Base-by-base conservation (phyloP, 2,329 filamentous ascomycete genomes). In the Sporothrix globosa region DNA sequence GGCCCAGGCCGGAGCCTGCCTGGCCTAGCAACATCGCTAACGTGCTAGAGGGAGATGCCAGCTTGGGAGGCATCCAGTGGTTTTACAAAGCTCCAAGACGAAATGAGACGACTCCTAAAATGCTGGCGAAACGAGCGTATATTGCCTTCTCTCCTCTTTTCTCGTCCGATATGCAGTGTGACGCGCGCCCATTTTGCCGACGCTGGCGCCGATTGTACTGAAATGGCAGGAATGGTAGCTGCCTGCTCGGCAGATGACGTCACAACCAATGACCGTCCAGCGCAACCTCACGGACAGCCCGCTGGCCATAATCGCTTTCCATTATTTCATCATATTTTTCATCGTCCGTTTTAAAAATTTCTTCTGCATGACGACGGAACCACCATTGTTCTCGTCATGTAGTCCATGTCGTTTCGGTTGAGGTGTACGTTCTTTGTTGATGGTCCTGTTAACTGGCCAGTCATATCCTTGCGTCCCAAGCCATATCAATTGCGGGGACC, bases 241-340 rank as follows among this genome's bases (percentile, higher is more conserved):
- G 56, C 63, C 69, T 60, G 41, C 30, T 65, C 53, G 17, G 39
- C 14, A 39, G 69, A 67, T 70, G 69, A 70, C 69, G 69, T 70
- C 69, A 70, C 53, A 61, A 19, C 69, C 69, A 70, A 70, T 70
- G 21, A 53, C 61, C 69, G 27, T 21, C 58, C 21, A 46, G n/a
- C 19, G 46, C 27, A 50, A 50, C 34, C 10, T 54, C 50, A 21
- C 50, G 46, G 14, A 4, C 58, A 27, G 21, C 21, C 58, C 11
- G 5, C 39, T 0, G 3, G 10, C 10, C 10, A 27, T 44, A 17
- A 9, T 27, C 21, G 14, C n/a, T 44, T 24, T 27, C 19, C 19
- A 17, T 19, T 6, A 44, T 60, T 27, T 2, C 21, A 14, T 54
- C 17, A 17, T 54, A 1, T 10, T 41, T 27, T n/a, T n/a, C 7